A percentile compares a stretch with the other conserved stretches of the same genome.
Evolutionary conservation across 2,329 filamentous ascomycete genomes (phyloP).

Genomic region (Ceratocystis diversiconidia): DNA sequence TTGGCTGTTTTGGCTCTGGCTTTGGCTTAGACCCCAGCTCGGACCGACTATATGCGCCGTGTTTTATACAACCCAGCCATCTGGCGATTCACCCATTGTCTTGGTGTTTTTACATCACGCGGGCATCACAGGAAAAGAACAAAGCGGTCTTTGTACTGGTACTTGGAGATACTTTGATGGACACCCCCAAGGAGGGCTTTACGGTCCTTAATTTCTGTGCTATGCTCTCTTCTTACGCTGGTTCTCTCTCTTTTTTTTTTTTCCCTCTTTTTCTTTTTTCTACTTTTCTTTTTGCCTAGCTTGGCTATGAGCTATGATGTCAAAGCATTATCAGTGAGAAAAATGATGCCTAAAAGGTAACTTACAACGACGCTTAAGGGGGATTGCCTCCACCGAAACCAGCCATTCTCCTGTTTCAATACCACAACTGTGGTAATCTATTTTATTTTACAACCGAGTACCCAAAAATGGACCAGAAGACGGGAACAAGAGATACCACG

Average conservation of each 20-base stretch:
- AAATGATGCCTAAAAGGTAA: too few species aligned
- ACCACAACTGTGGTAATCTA: too few species aligned
- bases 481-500: background rate
- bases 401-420: too few species aligned
- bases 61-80: conserved; percentile 1
- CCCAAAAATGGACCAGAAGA: background rate
- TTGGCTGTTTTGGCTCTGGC: background rate
- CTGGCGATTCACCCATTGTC: background rate
- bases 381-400: too few species aligned
- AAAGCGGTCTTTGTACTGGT: background rate
- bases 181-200: background rate
- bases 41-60: background rate
- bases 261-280: background rate
- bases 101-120: background rate
- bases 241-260: background rate
- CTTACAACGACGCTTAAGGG: too few species aligned
- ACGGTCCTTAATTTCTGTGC: too few species aligned
- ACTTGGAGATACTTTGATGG: background rate
- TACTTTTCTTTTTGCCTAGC: background rate
- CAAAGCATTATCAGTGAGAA: too few species aligned
- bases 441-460: too few species aligned
- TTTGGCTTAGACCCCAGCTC: background rate
- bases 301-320: too few species aligned
- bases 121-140: background rate
- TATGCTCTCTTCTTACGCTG: background rate